A percentile compares a stretch with the other conserved stretches of the same genome.
Evolutionary conservation across 345 rosid genomes (phyloP).

Genomic region (Hibiscus syriacus): DNA sequence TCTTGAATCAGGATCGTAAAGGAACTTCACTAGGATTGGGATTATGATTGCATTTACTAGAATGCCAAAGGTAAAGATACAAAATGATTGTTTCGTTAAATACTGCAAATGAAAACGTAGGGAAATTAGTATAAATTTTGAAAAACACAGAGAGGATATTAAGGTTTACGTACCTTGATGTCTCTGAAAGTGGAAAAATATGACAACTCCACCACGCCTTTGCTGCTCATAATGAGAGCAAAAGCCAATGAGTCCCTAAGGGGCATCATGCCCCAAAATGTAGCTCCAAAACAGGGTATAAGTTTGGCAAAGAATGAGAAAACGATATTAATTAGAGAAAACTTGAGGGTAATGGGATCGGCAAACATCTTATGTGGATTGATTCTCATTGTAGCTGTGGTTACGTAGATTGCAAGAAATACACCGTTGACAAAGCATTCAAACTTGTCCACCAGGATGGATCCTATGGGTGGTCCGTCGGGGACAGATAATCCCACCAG

Average conservation of each 20-base stretch:
- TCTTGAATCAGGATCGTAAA: conserved; percentile 39
- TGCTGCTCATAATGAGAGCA: conserved; percentile 37
- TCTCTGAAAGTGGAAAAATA: conserved; percentile 12
- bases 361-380: not conserved
- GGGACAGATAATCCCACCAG: conserved; percentile 39
- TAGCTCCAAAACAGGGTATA: conserved; percentile 23
- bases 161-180: conserved; percentile 19
- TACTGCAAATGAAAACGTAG: conserved; percentile 5
- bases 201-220: conserved; percentile 41
- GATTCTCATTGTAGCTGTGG: conserved; percentile 16
- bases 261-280: conserved; percentile 37
- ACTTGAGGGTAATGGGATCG: not conserved
- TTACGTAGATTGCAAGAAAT: conserved; percentile 22
- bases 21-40: conserved; percentile 32
- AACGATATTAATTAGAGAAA: not conserved
- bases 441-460: conserved; percentile 30
- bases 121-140: not conserved
- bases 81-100: not conserved
- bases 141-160: not conserved
- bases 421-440: conserved; percentile 26
- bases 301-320: conserved; percentile 24
- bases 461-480: conserved; percentile 47
- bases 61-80: not conserved
- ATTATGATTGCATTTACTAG: conserved; percentile 17
- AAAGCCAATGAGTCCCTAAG: conserved; percentile 34